Conservation (phyloP, 2,329 filamentous ascomycete genomes). For the Periglandula ipomoeae region DNA sequence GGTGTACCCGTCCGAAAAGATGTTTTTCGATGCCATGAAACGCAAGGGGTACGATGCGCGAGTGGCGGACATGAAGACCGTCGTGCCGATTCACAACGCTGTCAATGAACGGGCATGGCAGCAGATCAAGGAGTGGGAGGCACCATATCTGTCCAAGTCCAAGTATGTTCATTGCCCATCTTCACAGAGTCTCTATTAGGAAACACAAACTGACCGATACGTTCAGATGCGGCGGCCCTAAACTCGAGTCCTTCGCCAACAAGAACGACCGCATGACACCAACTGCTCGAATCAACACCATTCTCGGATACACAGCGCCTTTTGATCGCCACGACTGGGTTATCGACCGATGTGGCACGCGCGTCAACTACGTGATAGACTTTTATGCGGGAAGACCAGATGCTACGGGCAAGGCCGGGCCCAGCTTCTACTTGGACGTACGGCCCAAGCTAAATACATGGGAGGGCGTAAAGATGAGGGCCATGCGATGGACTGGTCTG, state of each 20-base stretch:
- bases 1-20: conserved; percentile 93
- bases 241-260: conserved; percentile 76
- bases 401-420: conserved; percentile 25
- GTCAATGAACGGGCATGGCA: conserved; percentile 96
- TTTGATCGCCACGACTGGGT: conserved; percentile 98
- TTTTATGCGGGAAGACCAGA: conserved; percentile 71
- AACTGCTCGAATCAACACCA: conserved; percentile 69
- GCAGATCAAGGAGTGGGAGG: conserved; percentile 86
- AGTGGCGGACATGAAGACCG: conserved; percentile 73
- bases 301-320: conserved; percentile 80
- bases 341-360: conserved; percentile 78
- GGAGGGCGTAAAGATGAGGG: conserved; percentile 61
- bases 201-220: too few species aligned
- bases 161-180: conserved; percentile 31
- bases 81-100: conserved; percentile 96
- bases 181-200: too few species aligned
- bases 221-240: conserved; percentile 59
- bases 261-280: conserved; percentile 63
- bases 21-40: conserved; percentile 97
- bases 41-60: conserved; percentile 72
- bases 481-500: conserved; percentile 39
- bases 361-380: conserved; percentile 93
- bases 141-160: conserved; percentile 49
- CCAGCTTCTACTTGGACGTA: conserved; percentile 60
- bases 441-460: conserved; percentile 59